Conservation (phyloP, 306 rosid species). For the Rosa persica region DNA sequence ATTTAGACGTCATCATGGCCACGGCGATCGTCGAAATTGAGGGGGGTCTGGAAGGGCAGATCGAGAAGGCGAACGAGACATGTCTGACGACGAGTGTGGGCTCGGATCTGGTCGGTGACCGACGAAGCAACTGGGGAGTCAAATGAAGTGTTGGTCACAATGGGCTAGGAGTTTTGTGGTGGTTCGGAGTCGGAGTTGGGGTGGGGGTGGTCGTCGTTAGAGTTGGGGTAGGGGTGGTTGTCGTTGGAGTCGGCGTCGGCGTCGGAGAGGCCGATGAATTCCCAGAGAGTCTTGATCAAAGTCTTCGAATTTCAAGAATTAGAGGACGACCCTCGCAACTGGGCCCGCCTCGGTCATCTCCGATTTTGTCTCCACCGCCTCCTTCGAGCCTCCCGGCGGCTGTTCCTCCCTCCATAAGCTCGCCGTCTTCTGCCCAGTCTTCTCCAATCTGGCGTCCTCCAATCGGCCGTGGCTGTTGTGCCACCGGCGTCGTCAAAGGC, state of each 20-base stretch:
- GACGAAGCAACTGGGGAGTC: conserved; percentile 18
- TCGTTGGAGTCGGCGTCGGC: conserved; percentile 28
- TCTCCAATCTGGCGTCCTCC: too few relatives aligned
- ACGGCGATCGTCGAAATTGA: neutral
- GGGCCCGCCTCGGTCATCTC: too few relatives aligned
- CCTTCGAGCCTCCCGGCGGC: too few relatives aligned
- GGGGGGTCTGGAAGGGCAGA: neutral
- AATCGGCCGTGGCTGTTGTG: too few relatives aligned
- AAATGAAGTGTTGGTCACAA: conserved; percentile 7
- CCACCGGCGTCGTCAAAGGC: too few relatives aligned
- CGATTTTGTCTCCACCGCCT: too few relatives aligned
- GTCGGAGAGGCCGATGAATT: neutral
- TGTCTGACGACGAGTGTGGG: neutral
- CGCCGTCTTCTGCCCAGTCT: too few relatives aligned
- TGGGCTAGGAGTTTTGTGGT: neutral
- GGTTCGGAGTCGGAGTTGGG: neutral
- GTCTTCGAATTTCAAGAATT: too few relatives aligned
- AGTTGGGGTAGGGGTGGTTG: too few relatives aligned
- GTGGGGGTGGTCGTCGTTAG: neutral
- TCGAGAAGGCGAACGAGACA: conserved; percentile 1
- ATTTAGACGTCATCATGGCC: neutral
- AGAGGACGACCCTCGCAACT: too few relatives aligned
- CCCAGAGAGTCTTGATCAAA: too few relatives aligned
- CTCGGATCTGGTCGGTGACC: conserved; percentile 11
- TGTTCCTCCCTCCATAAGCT: too few relatives aligned